Evolutionary conservation across 2,329 filamentous ascomycete species (phyloP).

Genomic region (Chaetomium sp.): DNA sequence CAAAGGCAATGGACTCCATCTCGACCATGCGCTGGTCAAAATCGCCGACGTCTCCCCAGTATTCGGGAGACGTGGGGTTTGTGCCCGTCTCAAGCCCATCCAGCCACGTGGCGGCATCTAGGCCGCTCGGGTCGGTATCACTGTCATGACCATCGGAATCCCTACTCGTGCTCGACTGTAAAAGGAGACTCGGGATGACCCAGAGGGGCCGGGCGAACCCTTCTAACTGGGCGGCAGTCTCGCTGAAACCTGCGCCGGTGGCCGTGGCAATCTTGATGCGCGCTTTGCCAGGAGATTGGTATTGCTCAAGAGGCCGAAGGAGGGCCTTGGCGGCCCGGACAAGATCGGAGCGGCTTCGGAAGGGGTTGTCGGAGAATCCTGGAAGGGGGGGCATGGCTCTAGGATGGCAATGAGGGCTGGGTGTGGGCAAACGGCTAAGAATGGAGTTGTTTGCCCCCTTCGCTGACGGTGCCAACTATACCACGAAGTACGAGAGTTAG

Average conservation of each 20-base stretch:
- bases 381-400: neutral
- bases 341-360: neutral
- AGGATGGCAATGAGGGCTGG: neutral
- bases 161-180: neutral
- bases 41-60: neutral
- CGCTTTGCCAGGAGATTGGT: neutral
- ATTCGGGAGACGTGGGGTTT: neutral
- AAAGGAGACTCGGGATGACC: neutral
- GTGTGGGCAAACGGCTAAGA: too few species aligned
- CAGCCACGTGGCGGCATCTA: neutral
- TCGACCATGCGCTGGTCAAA: slow-evolving; percentile 4
- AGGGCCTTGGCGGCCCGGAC: neutral
- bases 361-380: slow-evolving; percentile 3
- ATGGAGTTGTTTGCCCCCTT: too few species aligned
- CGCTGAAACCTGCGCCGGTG: neutral
- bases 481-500: too few species aligned
- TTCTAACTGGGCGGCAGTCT: slow-evolving; percentile 3
- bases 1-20: slow-evolving; percentile 6
- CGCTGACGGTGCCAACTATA: too few species aligned
- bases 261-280: neutral
- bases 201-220: neutral
- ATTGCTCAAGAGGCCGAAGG: neutral
- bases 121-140: neutral
- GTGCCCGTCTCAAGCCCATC: neutral
- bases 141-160: neutral